Evolutionary conservation across 1,284 basidiomycete species (phyloP).

Genomic region (Athelia sp.): DNA sequence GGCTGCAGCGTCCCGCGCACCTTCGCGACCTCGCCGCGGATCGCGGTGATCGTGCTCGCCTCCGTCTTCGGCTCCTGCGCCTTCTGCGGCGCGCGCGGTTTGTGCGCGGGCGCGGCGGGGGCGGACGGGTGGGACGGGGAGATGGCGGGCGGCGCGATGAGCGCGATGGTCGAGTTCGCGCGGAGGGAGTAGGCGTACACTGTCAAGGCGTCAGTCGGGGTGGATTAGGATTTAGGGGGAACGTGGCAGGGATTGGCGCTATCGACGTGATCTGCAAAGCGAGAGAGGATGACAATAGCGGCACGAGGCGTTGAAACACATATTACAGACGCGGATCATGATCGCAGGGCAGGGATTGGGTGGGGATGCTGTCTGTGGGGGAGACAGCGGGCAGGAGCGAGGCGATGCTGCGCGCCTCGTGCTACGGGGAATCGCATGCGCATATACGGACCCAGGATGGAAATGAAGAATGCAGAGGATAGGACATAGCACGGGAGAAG

Average conservation of each 20-base stretch:
- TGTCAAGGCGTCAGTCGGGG: conserved; percentile 20
- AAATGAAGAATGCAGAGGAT: conserved; percentile 7
- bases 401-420: no score
- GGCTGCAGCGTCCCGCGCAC: conserved; percentile 51
- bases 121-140: conserved; percentile 1
- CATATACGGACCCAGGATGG: background rate
- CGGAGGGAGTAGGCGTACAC: conserved; percentile 63
- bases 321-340: background rate
- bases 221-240: background rate
- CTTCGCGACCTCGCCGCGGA: conserved; percentile 52
- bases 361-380: background rate
- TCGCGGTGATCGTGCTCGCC: conserved; percentile 46
- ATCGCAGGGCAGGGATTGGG: background rate
- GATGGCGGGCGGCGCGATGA: conserved; percentile 34
- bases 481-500: conserved; percentile 4
- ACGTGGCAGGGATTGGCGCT: no score
- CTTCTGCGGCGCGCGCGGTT: conserved; percentile 4
- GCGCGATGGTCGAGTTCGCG: conserved; percentile 54
- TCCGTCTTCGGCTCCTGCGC: conserved; percentile 35
- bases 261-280: no score
- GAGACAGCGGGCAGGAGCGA: background rate
- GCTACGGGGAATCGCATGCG: no score
- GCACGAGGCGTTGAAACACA: background rate
- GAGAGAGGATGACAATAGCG: background rate
- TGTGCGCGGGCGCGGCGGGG: conserved; percentile 13